phyloP scores from a whole-genome alignment of 2,329 filamentous ascomycete species.

The Penicillium sp. region DNA sequence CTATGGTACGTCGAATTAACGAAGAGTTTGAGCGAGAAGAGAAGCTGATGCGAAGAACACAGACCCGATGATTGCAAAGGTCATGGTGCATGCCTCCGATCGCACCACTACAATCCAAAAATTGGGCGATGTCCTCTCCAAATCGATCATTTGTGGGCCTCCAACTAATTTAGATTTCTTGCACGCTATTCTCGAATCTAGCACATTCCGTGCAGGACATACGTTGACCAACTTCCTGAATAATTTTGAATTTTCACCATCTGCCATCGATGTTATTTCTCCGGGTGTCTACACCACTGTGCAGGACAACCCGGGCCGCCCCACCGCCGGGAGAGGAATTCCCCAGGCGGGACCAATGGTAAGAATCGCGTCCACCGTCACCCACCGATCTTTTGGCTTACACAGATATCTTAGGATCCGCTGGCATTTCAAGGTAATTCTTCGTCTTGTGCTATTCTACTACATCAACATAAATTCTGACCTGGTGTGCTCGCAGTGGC shows the following conservation, averaged over 20 bases:
- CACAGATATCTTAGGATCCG: conserved; percentile 45
- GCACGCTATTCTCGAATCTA: conserved; percentile 47
- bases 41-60: not conserved
- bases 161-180: conserved; percentile 62
- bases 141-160: conserved; percentile 54
- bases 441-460: not conserved
- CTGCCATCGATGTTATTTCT: conserved; percentile 58
- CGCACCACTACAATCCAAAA: conserved; percentile 45
- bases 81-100: conserved; percentile 55
- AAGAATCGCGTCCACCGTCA: not conserved
- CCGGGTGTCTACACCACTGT: conserved; percentile 60
- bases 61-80: conserved; percentile 59
- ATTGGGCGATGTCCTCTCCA: conserved; percentile 46
- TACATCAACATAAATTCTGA: not conserved
- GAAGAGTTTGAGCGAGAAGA: not conserved
- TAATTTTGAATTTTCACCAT: conserved; percentile 51
- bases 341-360: conserved; percentile 60
- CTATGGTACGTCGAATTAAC: conserved; percentile 48
- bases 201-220: conserved; percentile 51
- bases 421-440: conserved; percentile 47
- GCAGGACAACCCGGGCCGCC: conserved; percentile 61
- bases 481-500: conserved; percentile 40
- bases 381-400: not conserved
- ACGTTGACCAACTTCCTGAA: conserved; percentile 61
- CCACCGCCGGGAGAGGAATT: conserved; percentile 59